Base-by-base conservation (phyloP, 352 stramenopile species). In the Globisporangium mamillatum region DNA sequence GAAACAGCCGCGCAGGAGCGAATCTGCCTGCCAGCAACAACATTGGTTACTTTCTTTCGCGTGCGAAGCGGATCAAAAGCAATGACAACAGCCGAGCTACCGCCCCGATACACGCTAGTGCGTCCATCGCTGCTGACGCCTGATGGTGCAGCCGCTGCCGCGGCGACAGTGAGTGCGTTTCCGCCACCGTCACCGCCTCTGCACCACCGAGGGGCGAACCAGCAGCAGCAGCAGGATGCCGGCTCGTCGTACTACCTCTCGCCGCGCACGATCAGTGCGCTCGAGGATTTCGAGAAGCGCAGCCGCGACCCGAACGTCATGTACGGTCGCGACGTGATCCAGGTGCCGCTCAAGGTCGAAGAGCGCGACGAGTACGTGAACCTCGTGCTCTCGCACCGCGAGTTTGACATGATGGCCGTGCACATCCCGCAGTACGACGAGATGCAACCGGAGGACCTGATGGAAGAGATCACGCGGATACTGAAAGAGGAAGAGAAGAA, bases 331-430 rank as follows among this genome's bases (percentile, higher is more conserved):
- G 86, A 92, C 68, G 78, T 92, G 64, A 90, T 92, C 64, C 85
- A 93, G 68, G 83, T 93, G 70, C 85, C 85, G 50, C 75, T 93
- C 36, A 82, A 84, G 63, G 68, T 80, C 44, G 68, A 69, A 1
- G 60, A 71, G 41, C 69, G 63, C 27, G 66, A 81, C 72, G 78
- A 87, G 59, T 86, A 86, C 70, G 78, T 92, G 63, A 92, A 83
- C 55, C 64, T 93, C 60, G 82, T 91, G 68, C 75, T 93, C 5
- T 93, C 85, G 57, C 81, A 91, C 63, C 80, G 85, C 38, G 85
- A 93, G 68, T 91, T 93, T 61, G 81, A 93, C 68, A 74, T 75
- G 27, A 93, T 93, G 83, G 83, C 80, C 0, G 77, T 92, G 50
- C 81, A 92, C 52, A 72, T 93, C 56, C 73, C 80, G 32, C 80